phyloP scores from a whole-genome alignment of 305 asterid genomes.

The Solanum hybrid region DNA sequence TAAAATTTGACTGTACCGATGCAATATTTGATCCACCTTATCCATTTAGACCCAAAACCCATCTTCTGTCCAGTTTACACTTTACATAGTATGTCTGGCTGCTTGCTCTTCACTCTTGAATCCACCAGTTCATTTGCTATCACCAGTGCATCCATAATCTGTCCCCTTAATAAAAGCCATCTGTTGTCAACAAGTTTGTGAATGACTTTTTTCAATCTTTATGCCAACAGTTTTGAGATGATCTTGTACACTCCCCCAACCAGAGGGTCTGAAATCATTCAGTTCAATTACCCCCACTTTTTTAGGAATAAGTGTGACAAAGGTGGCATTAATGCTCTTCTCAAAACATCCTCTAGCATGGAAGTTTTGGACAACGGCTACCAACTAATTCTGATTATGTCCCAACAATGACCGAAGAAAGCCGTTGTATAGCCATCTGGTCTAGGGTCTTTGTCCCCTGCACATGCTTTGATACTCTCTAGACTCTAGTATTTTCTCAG shows the following conservation, averaged over 20 bases:
- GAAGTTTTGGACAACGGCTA: background rate
- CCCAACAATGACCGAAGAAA: background rate
- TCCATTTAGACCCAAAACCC: background rate
- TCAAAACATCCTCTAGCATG: background rate
- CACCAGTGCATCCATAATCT: background rate
- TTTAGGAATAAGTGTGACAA: background rate
- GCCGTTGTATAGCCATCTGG: background rate
- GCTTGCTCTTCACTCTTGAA: background rate
- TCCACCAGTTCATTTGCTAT: background rate
- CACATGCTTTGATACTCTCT: background rate
- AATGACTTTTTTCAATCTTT: background rate
- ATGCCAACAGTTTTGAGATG: background rate
- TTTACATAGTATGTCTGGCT: background rate
- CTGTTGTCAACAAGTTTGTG: background rate
- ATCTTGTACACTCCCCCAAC: background rate
- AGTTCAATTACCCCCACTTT: background rate
- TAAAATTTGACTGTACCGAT: background rate
- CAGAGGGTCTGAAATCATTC: background rate
- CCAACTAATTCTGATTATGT: background rate
- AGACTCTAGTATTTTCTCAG: background rate
- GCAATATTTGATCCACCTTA: background rate
- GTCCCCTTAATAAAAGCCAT: background rate
- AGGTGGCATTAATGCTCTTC: background rate
- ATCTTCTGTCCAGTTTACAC: background rate
- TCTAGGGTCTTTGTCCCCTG: background rate